These are phyloP conservation scores for Tolypocladium paradoxum DNA, from an alignment of 2,329 filamentous ascomycete species.

Conservation along the genomic window DNA sequence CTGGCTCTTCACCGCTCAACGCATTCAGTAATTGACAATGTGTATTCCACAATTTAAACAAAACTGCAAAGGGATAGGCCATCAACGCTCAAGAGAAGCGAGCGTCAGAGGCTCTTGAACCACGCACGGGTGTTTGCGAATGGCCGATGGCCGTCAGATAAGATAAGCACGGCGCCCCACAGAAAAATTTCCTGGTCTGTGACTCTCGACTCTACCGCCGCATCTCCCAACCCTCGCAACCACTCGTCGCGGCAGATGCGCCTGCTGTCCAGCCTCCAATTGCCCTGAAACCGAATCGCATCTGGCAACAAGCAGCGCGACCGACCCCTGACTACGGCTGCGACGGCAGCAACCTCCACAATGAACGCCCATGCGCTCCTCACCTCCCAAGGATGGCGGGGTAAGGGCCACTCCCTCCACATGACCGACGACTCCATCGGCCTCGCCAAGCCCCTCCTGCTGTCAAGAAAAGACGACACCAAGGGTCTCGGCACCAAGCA, in stretches of 20 bases:
- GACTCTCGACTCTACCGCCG: background rate
- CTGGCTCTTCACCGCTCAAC: no score
- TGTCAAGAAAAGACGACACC: slow-evolving; percentile 72
- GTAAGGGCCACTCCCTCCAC: slow-evolving; percentile 79
- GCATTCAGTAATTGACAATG: no score
- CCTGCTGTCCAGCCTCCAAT: background rate
- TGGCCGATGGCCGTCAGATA: background rate
- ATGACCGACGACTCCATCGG: slow-evolving; percentile 61
- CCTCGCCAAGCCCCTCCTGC: slow-evolving; percentile 70
- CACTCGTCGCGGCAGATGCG: background rate
- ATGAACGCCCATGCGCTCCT: slow-evolving; percentile 86
- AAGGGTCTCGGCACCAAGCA: slow-evolving; percentile 71
- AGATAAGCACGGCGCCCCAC: background rate
- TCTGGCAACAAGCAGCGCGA: background rate
- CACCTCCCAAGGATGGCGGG: slow-evolving; percentile 80
- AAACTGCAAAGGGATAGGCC: no score
- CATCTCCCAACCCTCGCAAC: background rate
- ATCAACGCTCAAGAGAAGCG: no score
- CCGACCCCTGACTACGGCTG: background rate
- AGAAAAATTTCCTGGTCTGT: background rate
- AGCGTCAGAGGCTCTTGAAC: no score
- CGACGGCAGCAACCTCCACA: background rate
- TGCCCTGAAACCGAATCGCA: background rate
- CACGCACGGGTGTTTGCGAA: background rate
- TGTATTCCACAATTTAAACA: no score